Evolutionary conservation across 306 rosid genomes (phyloP), one percentile per base, ranked within the genome.

Genomic region (Quercus aquifolioides): DNA sequence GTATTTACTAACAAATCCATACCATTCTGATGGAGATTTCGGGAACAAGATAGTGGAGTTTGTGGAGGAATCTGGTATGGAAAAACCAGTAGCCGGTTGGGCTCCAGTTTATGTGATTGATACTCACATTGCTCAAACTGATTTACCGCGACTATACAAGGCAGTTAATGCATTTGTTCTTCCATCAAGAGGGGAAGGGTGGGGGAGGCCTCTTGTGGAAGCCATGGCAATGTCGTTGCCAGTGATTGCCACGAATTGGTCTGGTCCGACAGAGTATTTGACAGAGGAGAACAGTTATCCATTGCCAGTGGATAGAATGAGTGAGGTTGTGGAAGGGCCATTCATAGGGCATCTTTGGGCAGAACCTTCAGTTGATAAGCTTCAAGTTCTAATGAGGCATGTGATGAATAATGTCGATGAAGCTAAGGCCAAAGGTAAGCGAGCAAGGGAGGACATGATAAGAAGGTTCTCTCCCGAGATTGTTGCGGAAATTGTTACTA

Each of bases 181-280:
- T 81, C 94, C 98, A 17, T 83, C 97, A 17, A 85, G 98, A 85
- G 98, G 97, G 18, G 98, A 94, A 85, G 98, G 98, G 12, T 91
- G 98, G 97, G 98, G 98, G 5, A 87, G 98, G 68, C 97, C 98
- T 38, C 33, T 90, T 18, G 97, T 94, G 58, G 97, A 94, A 84
- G 98, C 98, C 31, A 94, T 94, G 94, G 86, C 98, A 35, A 94
- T 94, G 98, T 79, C 94, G 0, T 78, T 94, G 87, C 95, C 97
- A 0, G 94, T 91, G 68, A 91, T 94, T 75, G 89, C 91, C 1
- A 94, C 97, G 3, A 91, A 91, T 82, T 91, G 98, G 98, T 94
- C 98, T 0, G 98, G 97, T 21, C 98, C 90, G 3, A 91, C 98
- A 0, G 97, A 94, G 78, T 94, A 80, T 83, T 67, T 94, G 88